Conservation (phyloP, 1,139 yeast genomes). For the Pichia sp. region DNA sequence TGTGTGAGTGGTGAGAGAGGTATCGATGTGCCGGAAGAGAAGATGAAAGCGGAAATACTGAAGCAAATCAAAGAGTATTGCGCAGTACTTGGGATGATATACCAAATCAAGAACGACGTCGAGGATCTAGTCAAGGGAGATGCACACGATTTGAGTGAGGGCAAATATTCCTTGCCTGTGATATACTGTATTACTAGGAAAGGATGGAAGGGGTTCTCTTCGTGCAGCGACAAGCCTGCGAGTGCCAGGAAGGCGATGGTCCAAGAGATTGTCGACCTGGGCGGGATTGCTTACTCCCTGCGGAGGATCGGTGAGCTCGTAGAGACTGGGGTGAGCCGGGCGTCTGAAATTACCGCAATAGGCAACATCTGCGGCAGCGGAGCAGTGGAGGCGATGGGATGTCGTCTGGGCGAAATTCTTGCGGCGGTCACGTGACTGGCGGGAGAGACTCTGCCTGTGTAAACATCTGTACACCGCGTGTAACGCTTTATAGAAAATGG, state of each 20-base stretch:
- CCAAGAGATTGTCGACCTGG: background rate
- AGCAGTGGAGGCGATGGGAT: no score
- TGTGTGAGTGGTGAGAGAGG: background rate
- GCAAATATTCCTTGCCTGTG: slow-evolving; percentile 83
- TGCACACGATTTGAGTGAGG: slow-evolving; percentile 88
- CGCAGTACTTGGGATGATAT: slow-evolving; percentile 76
- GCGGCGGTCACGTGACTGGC: background rate
- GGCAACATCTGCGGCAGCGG: no score
- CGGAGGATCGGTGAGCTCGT: no score
- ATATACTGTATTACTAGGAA: slow-evolving; percentile 4
- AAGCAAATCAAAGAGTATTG: slow-evolving; percentile 53
- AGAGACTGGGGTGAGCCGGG: no score
- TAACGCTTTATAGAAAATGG: no score
- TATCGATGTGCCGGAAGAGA: no score
- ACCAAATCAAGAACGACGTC: slow-evolving; percentile 83
- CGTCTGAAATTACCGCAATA: no score
- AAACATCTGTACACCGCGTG: background rate
- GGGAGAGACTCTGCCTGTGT: background rate
- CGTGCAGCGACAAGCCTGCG: no score
- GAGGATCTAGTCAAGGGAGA: slow-evolving; percentile 68
- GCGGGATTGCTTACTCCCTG: background rate
- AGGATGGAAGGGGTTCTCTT: background rate
- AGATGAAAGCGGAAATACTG: background rate
- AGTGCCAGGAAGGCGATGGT: background rate
- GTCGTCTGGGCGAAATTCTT: no score